phyloP scores from a whole-genome alignment of 2,329 filamentous ascomycete genomes.

The Tolypocladium endophyticum region DNA sequence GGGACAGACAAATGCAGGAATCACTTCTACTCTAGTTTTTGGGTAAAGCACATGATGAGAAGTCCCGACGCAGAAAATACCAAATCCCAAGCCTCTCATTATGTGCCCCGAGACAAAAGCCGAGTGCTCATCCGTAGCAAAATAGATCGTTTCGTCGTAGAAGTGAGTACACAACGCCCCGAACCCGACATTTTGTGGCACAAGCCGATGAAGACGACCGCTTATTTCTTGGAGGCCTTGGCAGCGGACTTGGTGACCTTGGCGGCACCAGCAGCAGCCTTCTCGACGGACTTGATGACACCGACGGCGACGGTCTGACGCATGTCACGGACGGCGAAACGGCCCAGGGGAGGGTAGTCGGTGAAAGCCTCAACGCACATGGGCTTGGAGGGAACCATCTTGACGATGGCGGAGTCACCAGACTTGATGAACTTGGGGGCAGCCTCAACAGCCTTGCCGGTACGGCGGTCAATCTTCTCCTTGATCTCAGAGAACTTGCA shows the following conservation, averaged over 20 bases:
- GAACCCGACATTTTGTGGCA: conserved; percentile 13
- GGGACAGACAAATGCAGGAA: conserved; percentile 13
- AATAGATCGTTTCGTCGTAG: conserved; percentile 33
- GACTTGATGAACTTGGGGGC: conserved; percentile 99
- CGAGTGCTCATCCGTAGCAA: conserved; percentile 33
- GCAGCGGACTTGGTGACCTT: conserved; percentile 66
- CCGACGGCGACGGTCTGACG: conserved; percentile 80
- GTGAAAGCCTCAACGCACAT: conserved; percentile 99
- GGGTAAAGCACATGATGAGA: conserved; percentile 35
- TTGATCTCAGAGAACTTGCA: conserved; percentile 99
- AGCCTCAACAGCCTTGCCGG: conserved; percentile 90
- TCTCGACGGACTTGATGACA: conserved; percentile 85
- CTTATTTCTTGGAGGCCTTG: conserved; percentile 68
- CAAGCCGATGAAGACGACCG: conserved; percentile 12
- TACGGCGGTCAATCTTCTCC: conserved; percentile 99
- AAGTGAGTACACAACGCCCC: conserved; percentile 27
- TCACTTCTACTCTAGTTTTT: conserved; percentile 37
- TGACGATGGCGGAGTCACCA: conserved; percentile 99
- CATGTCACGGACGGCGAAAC: conserved; percentile 99
- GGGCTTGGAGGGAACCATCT: conserved; percentile 99
- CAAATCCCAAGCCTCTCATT: conserved; percentile 30
- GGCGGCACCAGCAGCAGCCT: conserved; percentile 43
- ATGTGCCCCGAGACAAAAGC: conserved; percentile 29
- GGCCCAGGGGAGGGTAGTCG: conserved; percentile 97
- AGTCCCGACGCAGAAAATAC: conserved; percentile 27